Base-by-base conservation (phyloP, 2,329 filamentous ascomycete species). In the Aspergillus viridinutans region DNA sequence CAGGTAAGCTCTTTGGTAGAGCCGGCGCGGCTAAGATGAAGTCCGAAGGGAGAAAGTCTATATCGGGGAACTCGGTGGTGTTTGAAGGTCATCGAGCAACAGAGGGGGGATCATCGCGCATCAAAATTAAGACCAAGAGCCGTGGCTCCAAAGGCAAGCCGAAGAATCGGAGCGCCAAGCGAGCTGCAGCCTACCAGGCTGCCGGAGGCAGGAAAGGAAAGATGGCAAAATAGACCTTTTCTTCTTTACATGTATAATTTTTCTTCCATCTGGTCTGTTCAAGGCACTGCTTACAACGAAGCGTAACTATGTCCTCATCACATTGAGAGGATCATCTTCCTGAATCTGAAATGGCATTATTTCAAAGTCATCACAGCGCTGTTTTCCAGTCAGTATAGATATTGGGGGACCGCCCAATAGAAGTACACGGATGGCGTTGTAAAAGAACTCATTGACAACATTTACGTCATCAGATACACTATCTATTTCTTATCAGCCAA, bases 41-140 rank as follows among this genome's bases (percentile, higher is more conserved):
- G 60, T 64, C 59, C 25, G 61, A 61, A n/a, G 66, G 60, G 38
- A 67, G 60, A 51, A 64, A 56, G 32, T 61, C 61, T 12, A 70
- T 72, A 56, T 66, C 70, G 4, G 64, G 61, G 17, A 73, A 70
- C 55, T 70, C 70, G 0, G 60, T 77, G 45, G 71, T 80, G 21
- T 79, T 80, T 57, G 77, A 80, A 59, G 77, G 77, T 20, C 70
- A 77, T 55, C 74, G 77, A 28, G 77, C 77, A 26, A 71, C 68
- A 1, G 69, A 72, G 50, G 66, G 65, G 57, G 68, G 65, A 42
- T 64, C 64, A 10, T 67, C 65, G 32, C 65, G 63, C 23, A 64
- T 72, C 52, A 74, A 69, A 45, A 61, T 74, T 38, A 74, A 72
- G 65, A 67, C 65, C 29, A 75, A 75, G 68, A 72, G 71, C 54